These are phyloP conservation scores for Amoeboaphelidium protococcarum DNA, from an alignment of 371 early-diverging fungal genomes.

Conservation along the genomic window DNA sequence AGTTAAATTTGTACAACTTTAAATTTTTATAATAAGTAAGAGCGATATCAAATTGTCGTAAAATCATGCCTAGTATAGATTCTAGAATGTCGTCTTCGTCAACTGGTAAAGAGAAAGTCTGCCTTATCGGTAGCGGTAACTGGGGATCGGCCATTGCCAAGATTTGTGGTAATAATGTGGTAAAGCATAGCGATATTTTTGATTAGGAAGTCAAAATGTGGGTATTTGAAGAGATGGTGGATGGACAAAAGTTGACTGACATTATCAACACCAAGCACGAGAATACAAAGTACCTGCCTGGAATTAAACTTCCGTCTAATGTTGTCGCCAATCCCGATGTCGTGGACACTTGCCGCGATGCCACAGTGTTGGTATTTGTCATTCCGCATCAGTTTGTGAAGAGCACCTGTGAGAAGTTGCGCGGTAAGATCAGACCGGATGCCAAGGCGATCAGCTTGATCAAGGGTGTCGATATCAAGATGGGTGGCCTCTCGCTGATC, in stretches of 20 bases:
- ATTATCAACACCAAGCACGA: slow-evolving; percentile 81
- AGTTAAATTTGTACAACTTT: too few relatives aligned
- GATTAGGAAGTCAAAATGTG: slow-evolving; percentile 67
- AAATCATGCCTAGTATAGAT: too few relatives aligned
- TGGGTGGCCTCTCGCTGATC: slow-evolving; percentile 48
- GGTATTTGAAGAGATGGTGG: slow-evolving; percentile 80
- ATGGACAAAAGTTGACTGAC: slow-evolving; percentile 68
- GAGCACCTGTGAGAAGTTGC: slow-evolving; percentile 44
- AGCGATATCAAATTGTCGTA: too few relatives aligned
- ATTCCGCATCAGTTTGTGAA: slow-evolving; percentile 92
- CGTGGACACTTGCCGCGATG: slow-evolving; percentile 37
- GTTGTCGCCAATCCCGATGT: slow-evolving; percentile 65
- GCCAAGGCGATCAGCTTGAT: slow-evolving; percentile 79
- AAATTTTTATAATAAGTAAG: too few relatives aligned
- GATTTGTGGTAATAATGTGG: slow-evolving; percentile 69
- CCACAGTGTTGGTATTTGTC: slow-evolving; percentile 78
- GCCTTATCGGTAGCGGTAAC: slow-evolving; percentile 80
- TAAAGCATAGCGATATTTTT: slow-evolving; percentile 26
- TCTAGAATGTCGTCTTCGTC: too few relatives aligned
- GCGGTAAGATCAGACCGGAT: slow-evolving; percentile 31
- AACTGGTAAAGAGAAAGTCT: slow-evolving; percentile 32
- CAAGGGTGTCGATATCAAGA: slow-evolving; percentile 68
- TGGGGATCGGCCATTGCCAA: slow-evolving; percentile 93
- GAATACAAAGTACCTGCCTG: slow-evolving; percentile 90
- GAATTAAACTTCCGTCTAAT: slow-evolving; percentile 58